Evolutionary conservation across 805 yeast genomes (phyloP), one percentile per base, ranked within the genome.

Genomic region (Candida broadrunensis): DNA sequence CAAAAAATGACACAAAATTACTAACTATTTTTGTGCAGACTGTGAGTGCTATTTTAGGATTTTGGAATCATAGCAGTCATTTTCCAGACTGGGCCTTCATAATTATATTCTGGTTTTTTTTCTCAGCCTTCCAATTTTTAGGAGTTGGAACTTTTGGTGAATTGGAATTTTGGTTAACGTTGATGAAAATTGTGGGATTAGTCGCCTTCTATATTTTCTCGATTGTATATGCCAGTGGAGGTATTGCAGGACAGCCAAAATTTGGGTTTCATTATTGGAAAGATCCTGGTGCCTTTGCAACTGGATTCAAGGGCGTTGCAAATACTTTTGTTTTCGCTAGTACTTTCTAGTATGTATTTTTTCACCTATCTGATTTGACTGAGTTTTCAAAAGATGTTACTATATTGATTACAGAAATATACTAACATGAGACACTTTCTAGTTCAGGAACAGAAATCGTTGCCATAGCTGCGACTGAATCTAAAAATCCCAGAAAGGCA

Each of bases 381-480:
- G n/a, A n/a, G n/a, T n/a, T n/a, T n/a, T n/a, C n/a, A n/a, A n/a
- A n/a, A n/a, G n/a, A n/a, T n/a, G n/a, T n/a, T n/a, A n/a, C n/a
- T n/a, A n/a, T n/a, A n/a, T n/a, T n/a, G n/a, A n/a, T n/a, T n/a
- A n/a, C n/a, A n/a, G n/a, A n/a, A n/a, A n/a, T n/a, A n/a, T n/a
- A n/a, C n/a, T n/a, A n/a, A n/a, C n/a, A n/a, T n/a, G n/a, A n/a
- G n/a, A n/a, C n/a, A n/a, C n/a, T n/a, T n/a, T n/a, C n/a, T n/a
- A n/a, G n/a, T n/a, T 70, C 80, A 3, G 83, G 85, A 6, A 72
- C 78, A 1, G 85, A 79, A 49, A 62, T 74, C 8, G 72, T 77
- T 21, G 82, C 83, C 13, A 61, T 81, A 25, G 72, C 80, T 31
- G 85, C 85, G 0, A 79, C 81, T 21, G 86, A 81, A 50, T 67